A percentile compares a stretch with the other conserved stretches of the same genome.
Conservation (phyloP, 2,329 filamentous ascomycete species). For the Davidsoniella eucalypti region DNA sequence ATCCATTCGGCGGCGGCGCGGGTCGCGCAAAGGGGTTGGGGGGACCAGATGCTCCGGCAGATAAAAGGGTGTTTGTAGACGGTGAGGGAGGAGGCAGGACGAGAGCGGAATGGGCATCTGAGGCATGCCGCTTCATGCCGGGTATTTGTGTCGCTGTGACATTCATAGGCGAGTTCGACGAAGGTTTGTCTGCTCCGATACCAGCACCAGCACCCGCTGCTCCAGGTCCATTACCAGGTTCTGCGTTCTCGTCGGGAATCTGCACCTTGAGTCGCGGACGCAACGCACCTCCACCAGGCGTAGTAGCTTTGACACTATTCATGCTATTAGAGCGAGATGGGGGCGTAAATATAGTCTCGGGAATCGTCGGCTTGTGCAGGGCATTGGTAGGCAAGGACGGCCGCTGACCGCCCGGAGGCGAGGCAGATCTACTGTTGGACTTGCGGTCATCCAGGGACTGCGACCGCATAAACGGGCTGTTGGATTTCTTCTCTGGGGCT, state of each 20-base stretch:
- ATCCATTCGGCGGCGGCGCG: slow-evolving; percentile 47
- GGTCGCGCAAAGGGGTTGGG: slow-evolving; percentile 92
- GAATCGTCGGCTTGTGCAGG: slow-evolving; percentile 33
- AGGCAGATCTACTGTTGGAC: slow-evolving; percentile 29
- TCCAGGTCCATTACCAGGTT: background rate
- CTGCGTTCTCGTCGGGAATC: slow-evolving; percentile 51
- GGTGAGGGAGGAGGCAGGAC: slow-evolving; percentile 88
- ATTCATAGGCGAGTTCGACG: slow-evolving; percentile 37
- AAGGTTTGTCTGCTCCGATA: slow-evolving; percentile 29
- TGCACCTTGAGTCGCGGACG: slow-evolving; percentile 80
- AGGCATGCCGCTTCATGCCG: slow-evolving; percentile 2
- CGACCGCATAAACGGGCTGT: slow-evolving; percentile 29
- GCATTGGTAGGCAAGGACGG: slow-evolving; percentile 1
- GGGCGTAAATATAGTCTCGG: slow-evolving; percentile 49
- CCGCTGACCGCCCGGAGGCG: slow-evolving; percentile 29
- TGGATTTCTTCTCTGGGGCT: slow-evolving; percentile 11
- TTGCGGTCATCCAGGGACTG: slow-evolving; percentile 42
- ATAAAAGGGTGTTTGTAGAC: slow-evolving; percentile 68
- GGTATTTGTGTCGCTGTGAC: slow-evolving; percentile 22
- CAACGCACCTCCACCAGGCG: slow-evolving; percentile 40
- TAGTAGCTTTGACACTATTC: slow-evolving; percentile 54
- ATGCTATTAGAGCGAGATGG: slow-evolving; percentile 67
- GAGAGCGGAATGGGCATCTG: slow-evolving; percentile 43
- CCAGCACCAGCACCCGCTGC: slow-evolving; percentile 50
- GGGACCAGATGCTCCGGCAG: slow-evolving; percentile 79